Evolutionary conservation across 2,329 filamentous ascomycete species (phyloP).

Genomic region (Stachybotrys elegans): DNA sequence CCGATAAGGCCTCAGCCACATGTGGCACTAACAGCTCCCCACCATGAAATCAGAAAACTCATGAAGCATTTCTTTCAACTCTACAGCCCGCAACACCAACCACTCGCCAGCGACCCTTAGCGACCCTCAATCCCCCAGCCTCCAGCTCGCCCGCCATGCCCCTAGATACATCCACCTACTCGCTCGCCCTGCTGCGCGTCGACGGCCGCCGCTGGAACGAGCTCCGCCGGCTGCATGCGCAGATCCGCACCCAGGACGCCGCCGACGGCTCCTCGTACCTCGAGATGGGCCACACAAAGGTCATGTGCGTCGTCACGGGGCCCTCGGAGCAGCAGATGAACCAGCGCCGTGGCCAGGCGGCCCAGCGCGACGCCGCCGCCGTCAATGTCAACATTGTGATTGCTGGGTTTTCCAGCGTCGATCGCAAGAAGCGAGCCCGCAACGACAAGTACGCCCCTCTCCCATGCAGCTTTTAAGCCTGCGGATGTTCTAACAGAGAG

Average conservation of each 20-base stretch:
- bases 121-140: background rate
- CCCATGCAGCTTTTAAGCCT: too few relatives aligned
- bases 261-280: conserved; percentile 92
- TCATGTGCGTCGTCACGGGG: conserved; percentile 87
- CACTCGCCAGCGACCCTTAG: background rate
- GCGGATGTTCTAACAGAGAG: background rate
- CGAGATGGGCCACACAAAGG: conserved; percentile 95
- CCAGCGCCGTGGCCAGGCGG: conserved; percentile 35
- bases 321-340: conserved; percentile 61
- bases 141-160: conserved; percentile 59
- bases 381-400: conserved; percentile 79
- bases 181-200: conserved; percentile 75
- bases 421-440: conserved; percentile 70
- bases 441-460: conserved; percentile 67
- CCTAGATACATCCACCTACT: conserved; percentile 90
- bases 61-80: background rate
- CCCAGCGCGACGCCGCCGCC: conserved; percentile 42
- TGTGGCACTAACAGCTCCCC: background rate
- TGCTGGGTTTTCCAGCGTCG: conserved; percentile 82
- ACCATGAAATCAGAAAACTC: background rate
- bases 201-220: conserved; percentile 96
- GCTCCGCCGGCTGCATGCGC: conserved; percentile 78
- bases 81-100: background rate
- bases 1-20: background rate
- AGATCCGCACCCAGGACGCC: conserved; percentile 87